Conservation (phyloP, 805 yeast genomes). For the Vanderwaltozyma polyspora region DNA sequence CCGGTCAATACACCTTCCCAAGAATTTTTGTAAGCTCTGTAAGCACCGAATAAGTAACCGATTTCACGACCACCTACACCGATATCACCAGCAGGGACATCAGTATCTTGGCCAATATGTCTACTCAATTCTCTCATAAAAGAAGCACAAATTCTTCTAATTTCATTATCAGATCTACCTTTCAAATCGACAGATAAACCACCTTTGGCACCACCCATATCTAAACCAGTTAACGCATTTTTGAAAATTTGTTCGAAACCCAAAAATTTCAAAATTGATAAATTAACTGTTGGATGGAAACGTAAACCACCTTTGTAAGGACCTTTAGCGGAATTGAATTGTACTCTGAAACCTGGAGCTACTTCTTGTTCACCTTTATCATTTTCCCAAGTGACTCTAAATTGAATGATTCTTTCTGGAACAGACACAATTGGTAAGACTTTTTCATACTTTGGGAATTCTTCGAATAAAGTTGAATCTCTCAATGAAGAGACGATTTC, state of each 20-base stretch:
- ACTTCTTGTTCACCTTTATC: conserved; percentile 86
- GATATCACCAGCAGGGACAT: conserved; percentile 99
- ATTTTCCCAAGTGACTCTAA: conserved; percentile 97
- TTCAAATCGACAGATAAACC: conserved; percentile 97
- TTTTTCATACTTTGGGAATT: conserved; percentile 82
- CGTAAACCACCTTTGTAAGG: conserved; percentile 99
- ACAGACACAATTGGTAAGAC: conserved; percentile 83
- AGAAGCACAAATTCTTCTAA: conserved; percentile 91
- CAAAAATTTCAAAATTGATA: conserved; percentile 87
- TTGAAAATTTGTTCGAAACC: conserved; percentile 98
- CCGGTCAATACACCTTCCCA: conserved; percentile 98
- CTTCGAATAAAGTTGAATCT: conserved; percentile 80
- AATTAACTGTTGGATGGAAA: conserved; percentile 94
- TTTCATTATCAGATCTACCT: conserved; percentile 85
- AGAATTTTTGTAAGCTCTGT: conserved; percentile 79
- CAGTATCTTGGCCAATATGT: conserved; percentile 94
- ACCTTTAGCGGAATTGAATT: conserved; percentile 95
- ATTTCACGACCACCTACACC: conserved; percentile 94
- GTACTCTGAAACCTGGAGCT: conserved; percentile 96
- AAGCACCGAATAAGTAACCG: conserved; percentile 94
- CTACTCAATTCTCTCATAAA: conserved; percentile 93
- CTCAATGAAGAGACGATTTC: conserved; percentile 82
- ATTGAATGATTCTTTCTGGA: conserved; percentile 93
- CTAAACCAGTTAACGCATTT: conserved; percentile 92
- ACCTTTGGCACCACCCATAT: conserved; percentile 99